phyloP scores from a whole-genome alignment of 345 rosid species.

The Eucalyptus lansdowneana region DNA sequence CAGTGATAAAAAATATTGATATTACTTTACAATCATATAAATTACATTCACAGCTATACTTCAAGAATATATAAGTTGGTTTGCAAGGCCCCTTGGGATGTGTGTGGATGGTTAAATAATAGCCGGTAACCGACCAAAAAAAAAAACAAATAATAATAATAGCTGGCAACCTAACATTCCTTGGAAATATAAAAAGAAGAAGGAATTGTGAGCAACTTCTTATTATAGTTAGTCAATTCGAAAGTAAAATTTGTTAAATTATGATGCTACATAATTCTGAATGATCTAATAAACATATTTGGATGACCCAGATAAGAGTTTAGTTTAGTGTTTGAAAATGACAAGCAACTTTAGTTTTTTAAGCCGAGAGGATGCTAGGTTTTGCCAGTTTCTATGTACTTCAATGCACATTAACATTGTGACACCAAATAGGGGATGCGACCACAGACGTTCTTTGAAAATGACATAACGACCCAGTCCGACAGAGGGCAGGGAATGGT shows the following conservation, averaged over 20 bases:
- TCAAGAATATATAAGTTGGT: neutral
- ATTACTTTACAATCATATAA: neutral
- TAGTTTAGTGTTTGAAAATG: neutral
- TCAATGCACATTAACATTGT: accelerated
- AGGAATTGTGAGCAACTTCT: neutral
- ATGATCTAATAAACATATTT: neutral
- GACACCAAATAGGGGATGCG: neutral
- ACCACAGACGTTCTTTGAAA: accelerated
- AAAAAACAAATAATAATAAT: too few relatives aligned
- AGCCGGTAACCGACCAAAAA: too few relatives aligned
- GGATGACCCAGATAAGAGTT: accelerated
- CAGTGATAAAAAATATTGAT: neutral
- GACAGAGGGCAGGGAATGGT: neutral
- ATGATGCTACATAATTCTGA: neutral
- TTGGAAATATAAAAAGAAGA: neutral
- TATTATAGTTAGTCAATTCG: neutral
- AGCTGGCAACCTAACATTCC: neutral
- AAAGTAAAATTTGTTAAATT: too few relatives aligned
- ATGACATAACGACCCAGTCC: accelerated
- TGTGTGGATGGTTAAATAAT: neutral
- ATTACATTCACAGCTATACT: neutral
- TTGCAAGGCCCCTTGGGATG: neutral
- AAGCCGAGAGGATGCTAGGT: neutral
- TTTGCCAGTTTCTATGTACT: neutral
- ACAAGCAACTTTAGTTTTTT: neutral